Percentiles rank a stretch among this genome's conserved stretches.
These are phyloP conservation scores for Sclerotinia minor DNA, from an alignment of 2,329 filamentous ascomycete genomes.

Conservation along the genomic window DNA sequence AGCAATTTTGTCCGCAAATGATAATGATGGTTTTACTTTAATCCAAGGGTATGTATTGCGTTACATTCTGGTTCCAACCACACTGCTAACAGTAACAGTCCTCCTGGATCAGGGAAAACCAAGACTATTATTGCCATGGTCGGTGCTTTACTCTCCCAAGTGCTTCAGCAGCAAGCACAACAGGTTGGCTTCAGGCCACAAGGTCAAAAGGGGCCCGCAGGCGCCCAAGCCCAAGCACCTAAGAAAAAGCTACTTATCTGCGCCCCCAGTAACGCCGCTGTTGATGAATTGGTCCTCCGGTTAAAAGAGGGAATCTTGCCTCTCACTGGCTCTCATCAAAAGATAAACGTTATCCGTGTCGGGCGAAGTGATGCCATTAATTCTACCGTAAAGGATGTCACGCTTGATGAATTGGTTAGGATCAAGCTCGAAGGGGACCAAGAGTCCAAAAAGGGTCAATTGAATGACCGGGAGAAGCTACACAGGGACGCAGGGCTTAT, in stretches of 20 bases:
- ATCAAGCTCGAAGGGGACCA: conserved; percentile 65
- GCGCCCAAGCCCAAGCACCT: conserved; percentile 39
- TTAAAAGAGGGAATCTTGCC: conserved; percentile 86
- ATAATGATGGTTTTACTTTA: conserved; percentile 95
- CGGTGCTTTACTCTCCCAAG: conserved; percentile 71
- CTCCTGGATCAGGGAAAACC: conserved; percentile 95
- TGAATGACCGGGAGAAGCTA: conserved; percentile 55
- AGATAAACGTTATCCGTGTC: conserved; percentile 84
- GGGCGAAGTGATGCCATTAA: conserved; percentile 94
- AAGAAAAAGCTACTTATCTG: conserved; percentile 91
- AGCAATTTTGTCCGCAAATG: conserved; percentile 85
- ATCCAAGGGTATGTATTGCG: conserved; percentile 73
- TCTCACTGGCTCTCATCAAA: conserved; percentile 67
- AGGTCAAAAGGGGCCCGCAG: conserved; percentile 41
- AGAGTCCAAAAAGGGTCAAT: conserved; percentile 54
- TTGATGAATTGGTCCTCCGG: conserved; percentile 92
- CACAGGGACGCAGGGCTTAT: conserved; percentile 67
- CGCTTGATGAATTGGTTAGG: conserved; percentile 87
- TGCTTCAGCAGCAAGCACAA: conserved; percentile 43
- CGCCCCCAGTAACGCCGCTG: conserved; percentile 96
- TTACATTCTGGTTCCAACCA: conserved; percentile 25
- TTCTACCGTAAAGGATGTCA: conserved; percentile 82
- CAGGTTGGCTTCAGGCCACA: conserved; percentile 38
- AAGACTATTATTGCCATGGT: conserved; percentile 98
- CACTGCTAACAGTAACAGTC: conserved; percentile 51